Evolutionary conservation across 345 rosid species (phyloP), one percentile per base, ranked within the genome.

Genomic region (Dovyalis caffra): DNA sequence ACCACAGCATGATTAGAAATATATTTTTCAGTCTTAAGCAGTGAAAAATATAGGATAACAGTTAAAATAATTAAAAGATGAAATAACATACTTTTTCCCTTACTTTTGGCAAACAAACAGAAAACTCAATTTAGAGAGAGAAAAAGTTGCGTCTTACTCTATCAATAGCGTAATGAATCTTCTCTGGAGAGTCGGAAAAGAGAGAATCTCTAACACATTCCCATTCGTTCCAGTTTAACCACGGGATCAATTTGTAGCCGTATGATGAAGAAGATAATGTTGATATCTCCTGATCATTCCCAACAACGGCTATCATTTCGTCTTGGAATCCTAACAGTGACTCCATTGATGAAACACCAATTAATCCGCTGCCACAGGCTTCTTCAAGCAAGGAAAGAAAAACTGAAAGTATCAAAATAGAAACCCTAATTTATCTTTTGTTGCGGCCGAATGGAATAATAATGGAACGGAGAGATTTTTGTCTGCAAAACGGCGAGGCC

Each of bases 181-280:
- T 74, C 23, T 78, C 70, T 25, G 89, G 81, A 33, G 93, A 87
- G 75, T 90, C 87, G 33, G 97, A 93, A 89, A 93, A 93, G 71
- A 96, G 88, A 73, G 90, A 88, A 61, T 86, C 92, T 76, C 92
- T 82, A 16, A 95, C 92, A 47, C 70, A 80, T 78, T 89, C 95
- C 99, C 99, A 93, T 77, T 95, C 98, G 25, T 86, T 81, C 98
- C 99, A 93, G 69, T 77, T 93, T 81, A 95, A 78, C 98, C 97
- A 95, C 1, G 99, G 98, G 64, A 95, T 97, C 74, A 87, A 78
- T 69, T 87, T 91, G 86, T 77, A 86, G 81, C 81, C 80, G 62
- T 64, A 60, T n/a, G 88, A 78, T 56, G 86, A 74, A 1, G 84
- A 20, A 58, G 85, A 63, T 1, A 74, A 20, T 31, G 77, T 60